phyloP scores from a whole-genome alignment of 352 stramenopile genomes.

The Pythium utonaiense region DNA sequence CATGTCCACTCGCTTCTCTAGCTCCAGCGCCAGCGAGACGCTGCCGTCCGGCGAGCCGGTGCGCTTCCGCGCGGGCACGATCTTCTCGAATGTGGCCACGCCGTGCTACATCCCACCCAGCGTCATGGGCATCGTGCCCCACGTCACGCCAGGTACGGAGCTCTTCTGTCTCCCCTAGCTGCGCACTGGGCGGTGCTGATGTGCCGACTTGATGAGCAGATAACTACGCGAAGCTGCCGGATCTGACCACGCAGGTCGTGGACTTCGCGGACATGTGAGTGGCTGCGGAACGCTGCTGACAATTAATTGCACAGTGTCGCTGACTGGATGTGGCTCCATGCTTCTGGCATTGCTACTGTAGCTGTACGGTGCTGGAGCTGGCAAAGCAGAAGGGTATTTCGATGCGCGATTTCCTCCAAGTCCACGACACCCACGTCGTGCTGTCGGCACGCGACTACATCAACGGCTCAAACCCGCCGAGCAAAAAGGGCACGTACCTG shows the following conservation, averaged over 20 bases:
- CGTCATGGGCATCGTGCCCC: constrained; percentile 61
- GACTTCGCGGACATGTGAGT: constrained; percentile 71
- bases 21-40: constrained; percentile 27
- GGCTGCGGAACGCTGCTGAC: neutral
- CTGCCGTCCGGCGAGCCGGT: constrained; percentile 16
- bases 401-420: constrained; percentile 52
- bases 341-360: constrained; percentile 13
- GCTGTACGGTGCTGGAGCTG: constrained; percentile 32
- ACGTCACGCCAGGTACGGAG: constrained; percentile 57
- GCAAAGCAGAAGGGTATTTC: constrained; percentile 33
- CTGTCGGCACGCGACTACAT: constrained; percentile 76
- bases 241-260: constrained; percentile 57
- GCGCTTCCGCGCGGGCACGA: constrained; percentile 34
- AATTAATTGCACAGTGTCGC: too few species aligned
- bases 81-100: constrained; percentile 37
- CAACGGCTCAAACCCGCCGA: constrained; percentile 49
- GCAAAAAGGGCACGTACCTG: constrained; percentile 48
- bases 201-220: constrained; percentile 31
- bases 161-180: neutral
- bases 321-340: neutral
- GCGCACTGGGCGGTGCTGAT: neutral
- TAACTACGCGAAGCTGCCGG: constrained; percentile 55
- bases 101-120: constrained; percentile 73
- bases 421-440: constrained; percentile 42
- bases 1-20: constrained; percentile 17